These are phyloP conservation scores for Gaultheria prostrata DNA, from an alignment of 148 eudicot genomes.

Conservation along the genomic window DNA sequence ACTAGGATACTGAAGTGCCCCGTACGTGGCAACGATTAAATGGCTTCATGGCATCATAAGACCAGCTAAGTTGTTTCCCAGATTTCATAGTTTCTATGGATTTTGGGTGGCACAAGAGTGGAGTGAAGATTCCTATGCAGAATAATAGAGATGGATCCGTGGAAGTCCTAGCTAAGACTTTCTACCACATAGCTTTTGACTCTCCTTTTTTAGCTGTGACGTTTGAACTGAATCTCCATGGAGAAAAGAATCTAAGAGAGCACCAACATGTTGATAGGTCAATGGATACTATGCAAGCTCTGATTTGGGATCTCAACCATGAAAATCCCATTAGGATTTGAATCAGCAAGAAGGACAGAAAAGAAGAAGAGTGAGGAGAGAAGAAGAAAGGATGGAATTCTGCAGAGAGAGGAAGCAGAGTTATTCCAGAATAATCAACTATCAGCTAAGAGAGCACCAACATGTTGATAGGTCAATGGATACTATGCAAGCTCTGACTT, in stretches of 20 bases:
- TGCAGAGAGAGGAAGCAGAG: not conserved
- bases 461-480: not conserved
- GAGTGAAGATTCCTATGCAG: not conserved
- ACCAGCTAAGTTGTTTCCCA: not conserved
- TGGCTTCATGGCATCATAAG: not conserved
- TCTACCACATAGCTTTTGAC: not conserved
- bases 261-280: not conserved
- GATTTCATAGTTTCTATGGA: not conserved
- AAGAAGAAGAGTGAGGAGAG: not conserved
- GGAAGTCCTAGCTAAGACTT: not conserved
- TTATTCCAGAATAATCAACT: too few relatives aligned
- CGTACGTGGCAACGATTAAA: not conserved
- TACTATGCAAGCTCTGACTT: not conserved
- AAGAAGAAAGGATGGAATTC: not conserved
- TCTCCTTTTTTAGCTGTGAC: not conserved
- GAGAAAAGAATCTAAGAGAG: not conserved
- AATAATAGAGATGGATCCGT: not conserved
- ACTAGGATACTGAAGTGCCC: not conserved
- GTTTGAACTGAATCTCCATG: not conserved
- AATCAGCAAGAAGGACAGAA: not conserved
- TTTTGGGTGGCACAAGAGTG: not conserved
- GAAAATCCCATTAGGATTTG: not conserved
- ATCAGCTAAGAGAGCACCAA: not conserved
- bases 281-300: not conserved
- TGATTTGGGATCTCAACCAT: not conserved